phyloP scores from a whole-genome alignment of 768 basidiomycete genomes.

The Mycena venus region DNA sequence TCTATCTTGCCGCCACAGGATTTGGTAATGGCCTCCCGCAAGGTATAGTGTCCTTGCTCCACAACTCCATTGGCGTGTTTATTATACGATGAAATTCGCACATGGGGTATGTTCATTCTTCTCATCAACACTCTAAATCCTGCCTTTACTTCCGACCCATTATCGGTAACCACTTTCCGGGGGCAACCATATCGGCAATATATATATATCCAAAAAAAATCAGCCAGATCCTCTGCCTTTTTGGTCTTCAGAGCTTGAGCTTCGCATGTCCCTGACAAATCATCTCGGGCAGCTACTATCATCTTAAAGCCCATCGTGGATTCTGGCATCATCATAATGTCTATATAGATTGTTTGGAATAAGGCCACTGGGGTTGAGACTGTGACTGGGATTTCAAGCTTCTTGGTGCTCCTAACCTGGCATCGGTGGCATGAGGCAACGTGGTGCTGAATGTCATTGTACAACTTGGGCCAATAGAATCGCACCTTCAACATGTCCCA shows the following conservation, averaged over 20 bases:
- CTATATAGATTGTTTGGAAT: slow-evolving; percentile 41
- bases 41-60: no score
- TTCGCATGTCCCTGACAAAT: slow-evolving; percentile 44
- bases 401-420: no score
- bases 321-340: slow-evolving; percentile 46
- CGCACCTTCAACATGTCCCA: no score
- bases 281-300: slow-evolving; percentile 41
- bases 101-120: no score
- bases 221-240: slow-evolving; percentile 31
- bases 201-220: slow-evolving; percentile 48
- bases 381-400: slow-evolving; percentile 33
- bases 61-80: no score
- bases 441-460: slow-evolving; percentile 37
- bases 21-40: no score
- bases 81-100: no score
- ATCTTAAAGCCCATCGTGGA: background rate
- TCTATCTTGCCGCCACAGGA: no score
- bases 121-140: slow-evolving; percentile 30
- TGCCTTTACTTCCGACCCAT: slow-evolving; percentile 40
- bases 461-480: no score
- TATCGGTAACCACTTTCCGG: slow-evolving; percentile 50
- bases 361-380: slow-evolving; percentile 17
- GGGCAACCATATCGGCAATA: no score
- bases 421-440: slow-evolving; percentile 44
- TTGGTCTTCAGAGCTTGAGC: slow-evolving; percentile 38